Percentiles rank a stretch among this genome's conserved stretches.
phyloP scores from a whole-genome alignment of 2,329 filamentous ascomycete species.

The Colletotrichum viniferum region DNA sequence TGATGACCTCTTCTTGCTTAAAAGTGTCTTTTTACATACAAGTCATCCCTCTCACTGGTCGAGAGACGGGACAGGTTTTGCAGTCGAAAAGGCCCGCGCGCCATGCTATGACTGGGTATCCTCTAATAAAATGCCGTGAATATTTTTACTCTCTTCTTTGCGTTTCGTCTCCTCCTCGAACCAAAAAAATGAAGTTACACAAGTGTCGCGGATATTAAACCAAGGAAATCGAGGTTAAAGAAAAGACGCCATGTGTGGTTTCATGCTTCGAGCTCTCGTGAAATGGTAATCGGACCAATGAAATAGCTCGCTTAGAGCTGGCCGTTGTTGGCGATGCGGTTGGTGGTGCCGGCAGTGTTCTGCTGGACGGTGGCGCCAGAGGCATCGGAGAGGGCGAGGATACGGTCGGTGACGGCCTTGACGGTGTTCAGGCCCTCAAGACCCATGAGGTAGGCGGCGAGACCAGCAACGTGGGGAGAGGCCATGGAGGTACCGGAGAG shows the following conservation, averaged over 20 bases:
- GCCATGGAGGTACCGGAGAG: slow-evolving; percentile 68
- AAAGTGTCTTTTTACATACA: slow-evolving; percentile 7
- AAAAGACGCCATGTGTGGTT: neutral
- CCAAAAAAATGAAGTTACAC: neutral
- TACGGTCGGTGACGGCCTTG: slow-evolving; percentile 47
- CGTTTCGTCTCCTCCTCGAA: neutral
- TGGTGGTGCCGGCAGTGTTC: slow-evolving; percentile 51
- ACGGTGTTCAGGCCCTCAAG: slow-evolving; percentile 54
- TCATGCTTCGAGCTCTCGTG: neutral
- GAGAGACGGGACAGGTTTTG: neutral
- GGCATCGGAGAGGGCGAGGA: slow-evolving; percentile 56
- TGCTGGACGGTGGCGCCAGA: slow-evolving; percentile 48
- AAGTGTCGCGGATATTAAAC: slow-evolving; percentile 6
- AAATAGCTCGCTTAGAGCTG: slow-evolving; percentile 25
- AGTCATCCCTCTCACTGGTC: neutral
- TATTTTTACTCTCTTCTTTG: neutral
- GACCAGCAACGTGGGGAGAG: slow-evolving; percentile 69
- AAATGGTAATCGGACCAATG: neutral
- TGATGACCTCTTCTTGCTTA: slow-evolving; percentile 1
- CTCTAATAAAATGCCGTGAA: slow-evolving; percentile 20
- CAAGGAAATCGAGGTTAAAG: neutral
- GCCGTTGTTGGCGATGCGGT: slow-evolving; percentile 63
- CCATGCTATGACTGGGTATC: slow-evolving; percentile 20
- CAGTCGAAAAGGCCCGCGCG: neutral
- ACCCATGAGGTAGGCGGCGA: slow-evolving; percentile 70